Evolutionary conservation across 2,329 filamentous ascomycete species (phyloP).

Genomic region (Aspergillus puulaauensis): DNA sequence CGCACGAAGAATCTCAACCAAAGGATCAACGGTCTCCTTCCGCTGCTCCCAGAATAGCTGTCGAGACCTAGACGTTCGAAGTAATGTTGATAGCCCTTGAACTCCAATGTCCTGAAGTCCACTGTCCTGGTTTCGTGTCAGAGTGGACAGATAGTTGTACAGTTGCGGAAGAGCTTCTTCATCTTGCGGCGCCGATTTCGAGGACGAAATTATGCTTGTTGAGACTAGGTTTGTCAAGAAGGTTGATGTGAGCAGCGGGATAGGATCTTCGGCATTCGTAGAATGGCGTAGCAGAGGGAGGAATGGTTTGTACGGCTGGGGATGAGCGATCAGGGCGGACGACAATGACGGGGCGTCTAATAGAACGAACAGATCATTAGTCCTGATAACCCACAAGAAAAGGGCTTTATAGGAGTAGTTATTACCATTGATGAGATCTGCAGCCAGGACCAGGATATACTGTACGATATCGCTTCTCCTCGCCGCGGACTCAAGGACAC

Average conservation of each 20-base stretch:
- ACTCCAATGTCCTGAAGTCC: conserved; percentile 95
- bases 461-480: conserved; percentile 90
- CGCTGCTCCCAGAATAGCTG: conserved; percentile 89
- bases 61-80: conserved; percentile 72
- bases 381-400: not conserved
- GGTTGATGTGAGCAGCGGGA: conserved; percentile 85
- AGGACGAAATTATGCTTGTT: conserved; percentile 59
- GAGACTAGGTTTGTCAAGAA: conserved; percentile 80
- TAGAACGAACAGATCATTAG: not conserved
- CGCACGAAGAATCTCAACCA: conserved; percentile 75
- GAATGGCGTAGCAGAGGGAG: conserved; percentile 81
- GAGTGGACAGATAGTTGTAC: conserved; percentile 78
- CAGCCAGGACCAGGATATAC: conserved; percentile 87
- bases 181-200: conserved; percentile 61
- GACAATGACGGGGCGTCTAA: conserved; percentile 77
- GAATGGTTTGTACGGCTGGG: conserved; percentile 73
- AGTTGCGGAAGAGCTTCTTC: conserved; percentile 76
- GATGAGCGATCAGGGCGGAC: conserved; percentile 70
- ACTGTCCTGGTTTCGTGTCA: conserved; percentile 82
- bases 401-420: not conserved
- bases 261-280: conserved; percentile 77
- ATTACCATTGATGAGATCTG: conserved; percentile 81
- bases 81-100: conserved; percentile 80
- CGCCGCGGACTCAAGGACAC: conserved; percentile 80
- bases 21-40: conserved; percentile 76